These are phyloP conservation scores for Albugo candida DNA, from an alignment of 352 stramenopile species.

Conservation along the genomic window DNA sequence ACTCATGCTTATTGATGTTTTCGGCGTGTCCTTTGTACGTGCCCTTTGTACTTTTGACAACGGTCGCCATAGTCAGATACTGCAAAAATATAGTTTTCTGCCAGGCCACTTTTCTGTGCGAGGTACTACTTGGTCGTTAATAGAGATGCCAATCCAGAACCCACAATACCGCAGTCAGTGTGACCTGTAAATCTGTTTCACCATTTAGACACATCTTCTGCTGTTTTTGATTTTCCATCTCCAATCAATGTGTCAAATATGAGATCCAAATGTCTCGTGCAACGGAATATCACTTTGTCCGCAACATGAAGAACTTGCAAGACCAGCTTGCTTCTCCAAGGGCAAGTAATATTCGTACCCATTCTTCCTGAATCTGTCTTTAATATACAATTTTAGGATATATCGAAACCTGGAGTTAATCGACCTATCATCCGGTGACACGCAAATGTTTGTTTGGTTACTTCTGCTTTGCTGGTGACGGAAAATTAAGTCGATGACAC, in stretches of 20 bases:
- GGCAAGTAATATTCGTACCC: no score
- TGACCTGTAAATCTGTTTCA: constrained; percentile 48
- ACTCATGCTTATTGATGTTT: no score
- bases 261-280: no score
- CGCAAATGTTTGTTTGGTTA: not conserved
- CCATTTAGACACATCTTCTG: constrained; percentile 27
- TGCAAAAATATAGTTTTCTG: no score
- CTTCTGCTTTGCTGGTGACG: not conserved
- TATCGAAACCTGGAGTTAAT: constrained; percentile 59
- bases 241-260: constrained; percentile 78
- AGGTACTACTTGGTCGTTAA: constrained; percentile 21
- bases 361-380: constrained; percentile 3
- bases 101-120: no score
- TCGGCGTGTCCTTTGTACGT: no score
- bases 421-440: constrained; percentile 53
- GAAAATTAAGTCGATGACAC: no score
- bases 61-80: no score
- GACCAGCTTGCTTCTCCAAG: no score
- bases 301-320: no score
- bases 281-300: no score
- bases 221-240: constrained; percentile 50
- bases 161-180: constrained; percentile 56
- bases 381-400: constrained; percentile 27
- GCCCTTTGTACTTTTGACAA: no score
- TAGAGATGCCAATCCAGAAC: constrained; percentile 64